phyloP scores from a whole-genome alignment of 2,329 filamentous ascomycete species.

The Diaporthe citri region DNA sequence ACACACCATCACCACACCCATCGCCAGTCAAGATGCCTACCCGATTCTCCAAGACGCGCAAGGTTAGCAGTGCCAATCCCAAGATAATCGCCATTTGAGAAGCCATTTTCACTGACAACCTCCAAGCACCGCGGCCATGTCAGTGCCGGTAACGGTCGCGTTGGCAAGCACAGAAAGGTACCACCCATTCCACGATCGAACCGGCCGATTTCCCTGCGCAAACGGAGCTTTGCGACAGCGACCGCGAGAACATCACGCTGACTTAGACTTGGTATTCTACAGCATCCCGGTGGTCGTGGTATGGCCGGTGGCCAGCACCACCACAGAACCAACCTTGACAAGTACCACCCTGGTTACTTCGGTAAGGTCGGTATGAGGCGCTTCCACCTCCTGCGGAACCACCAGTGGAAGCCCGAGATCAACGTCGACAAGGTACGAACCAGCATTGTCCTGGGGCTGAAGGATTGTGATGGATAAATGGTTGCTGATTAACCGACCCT shows the following conservation, averaged over 20 bases:
- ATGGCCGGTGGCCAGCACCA: constrained; percentile 99
- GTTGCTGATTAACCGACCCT: constrained; percentile 42
- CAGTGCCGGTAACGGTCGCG: constrained; percentile 96
- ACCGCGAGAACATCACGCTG: not conserved
- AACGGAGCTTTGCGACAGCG: not conserved
- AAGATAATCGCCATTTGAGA: constrained; percentile 4
- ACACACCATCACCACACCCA: constrained; percentile 39
- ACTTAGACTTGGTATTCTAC: constrained; percentile 15
- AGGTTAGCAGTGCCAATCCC: constrained; percentile 52
- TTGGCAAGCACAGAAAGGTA: constrained; percentile 97
- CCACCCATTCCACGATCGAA: constrained; percentile 25
- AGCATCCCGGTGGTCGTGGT: constrained; percentile 81
- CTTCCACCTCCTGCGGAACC: constrained; percentile 96
- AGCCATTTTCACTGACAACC: constrained; percentile 47
- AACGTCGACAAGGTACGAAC: constrained; percentile 93
- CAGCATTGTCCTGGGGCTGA: constrained; percentile 42
- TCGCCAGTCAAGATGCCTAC: constrained; percentile 66
- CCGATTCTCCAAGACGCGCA: constrained; percentile 80
- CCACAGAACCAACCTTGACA: constrained; percentile 86
- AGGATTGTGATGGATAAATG: constrained; percentile 30
- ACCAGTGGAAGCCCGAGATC: constrained; percentile 98
- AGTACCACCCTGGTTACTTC: constrained; percentile 99
- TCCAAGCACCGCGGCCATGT: constrained; percentile 89
- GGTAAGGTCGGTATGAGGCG: constrained; percentile 96
- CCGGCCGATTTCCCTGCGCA: not conserved